phyloP scores from a whole-genome alignment of 1,284 basidiomycete species.

The Phylloporus gajari region DNA sequence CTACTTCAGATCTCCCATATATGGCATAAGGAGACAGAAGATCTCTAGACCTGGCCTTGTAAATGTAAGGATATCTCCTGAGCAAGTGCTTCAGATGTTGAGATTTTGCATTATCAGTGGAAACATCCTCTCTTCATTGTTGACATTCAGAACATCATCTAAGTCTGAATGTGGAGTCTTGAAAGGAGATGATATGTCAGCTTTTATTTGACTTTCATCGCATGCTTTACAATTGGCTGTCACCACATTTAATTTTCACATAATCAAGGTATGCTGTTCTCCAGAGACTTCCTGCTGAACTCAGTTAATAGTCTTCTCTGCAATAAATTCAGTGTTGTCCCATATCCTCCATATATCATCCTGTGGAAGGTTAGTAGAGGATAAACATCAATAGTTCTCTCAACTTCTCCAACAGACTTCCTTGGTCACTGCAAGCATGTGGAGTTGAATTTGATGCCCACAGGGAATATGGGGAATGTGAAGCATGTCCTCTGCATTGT shows the following conservation, averaged over 20 bases:
- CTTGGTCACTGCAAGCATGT: background rate
- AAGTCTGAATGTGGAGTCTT: background rate
- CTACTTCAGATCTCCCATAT: background rate
- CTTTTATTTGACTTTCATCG: background rate
- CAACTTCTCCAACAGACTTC: background rate
- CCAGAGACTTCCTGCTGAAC: background rate
- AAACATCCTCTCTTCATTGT: background rate
- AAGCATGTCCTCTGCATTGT: background rate
- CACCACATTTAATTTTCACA: background rate
- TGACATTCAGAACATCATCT: background rate
- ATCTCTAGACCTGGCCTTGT: background rate
- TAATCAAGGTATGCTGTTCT: slow-evolving; percentile 5
- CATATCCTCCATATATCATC: background rate
- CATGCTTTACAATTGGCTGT: slow-evolving; percentile 1
- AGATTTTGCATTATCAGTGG: background rate
- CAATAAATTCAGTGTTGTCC: background rate
- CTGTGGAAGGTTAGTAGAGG: background rate
- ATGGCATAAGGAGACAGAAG: background rate
- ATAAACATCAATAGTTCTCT: background rate
- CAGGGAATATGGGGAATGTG: slow-evolving; percentile 1
- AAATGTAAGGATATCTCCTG: background rate
- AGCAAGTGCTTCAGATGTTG: background rate
- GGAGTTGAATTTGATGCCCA: background rate
- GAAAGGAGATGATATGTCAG: background rate
- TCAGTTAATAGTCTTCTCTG: background rate